phyloP scores from a whole-genome alignment of 306 rosid species.

The Gastrolobium bilobum region DNA sequence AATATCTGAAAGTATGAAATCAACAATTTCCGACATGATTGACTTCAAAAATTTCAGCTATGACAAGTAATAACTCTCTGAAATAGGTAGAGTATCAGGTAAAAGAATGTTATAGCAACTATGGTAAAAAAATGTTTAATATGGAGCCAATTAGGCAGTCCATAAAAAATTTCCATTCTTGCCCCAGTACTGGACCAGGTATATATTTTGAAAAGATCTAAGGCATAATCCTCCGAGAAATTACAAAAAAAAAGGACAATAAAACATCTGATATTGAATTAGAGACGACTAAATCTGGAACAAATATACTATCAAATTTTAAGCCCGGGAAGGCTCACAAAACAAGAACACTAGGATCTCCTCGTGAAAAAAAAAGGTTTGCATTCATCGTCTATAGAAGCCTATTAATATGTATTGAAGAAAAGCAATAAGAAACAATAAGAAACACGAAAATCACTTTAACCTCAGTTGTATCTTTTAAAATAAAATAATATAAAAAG shows the following conservation, averaged over 20 bases:
- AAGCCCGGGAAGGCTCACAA: background rate
- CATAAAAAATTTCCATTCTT: background rate
- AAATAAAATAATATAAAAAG: background rate
- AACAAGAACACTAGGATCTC: background rate
- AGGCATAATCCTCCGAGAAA: background rate
- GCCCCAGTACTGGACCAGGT: background rate
- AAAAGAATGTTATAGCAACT: background rate
- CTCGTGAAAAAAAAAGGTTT: background rate
- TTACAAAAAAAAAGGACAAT: background rate
- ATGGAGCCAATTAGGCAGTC: background rate
- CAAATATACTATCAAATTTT: background rate
- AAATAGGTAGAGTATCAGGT: background rate
- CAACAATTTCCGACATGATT: slow-evolving; percentile 12
- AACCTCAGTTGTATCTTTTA: background rate
- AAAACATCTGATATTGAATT: background rate
- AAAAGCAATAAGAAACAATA: background rate
- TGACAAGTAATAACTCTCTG: background rate
- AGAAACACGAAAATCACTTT: background rate
- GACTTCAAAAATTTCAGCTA: background rate
- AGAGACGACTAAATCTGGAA: background rate
- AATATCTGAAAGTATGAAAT: background rate
- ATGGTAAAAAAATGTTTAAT: background rate
- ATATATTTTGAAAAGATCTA: background rate
- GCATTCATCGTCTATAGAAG: background rate
- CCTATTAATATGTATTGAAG: background rate